A percentile compares a stretch with the other conserved stretches of the same genome.
Conservation (phyloP, 495 filamentous ascomycete genomes). For the Hypoxylon subgilvum region DNA sequence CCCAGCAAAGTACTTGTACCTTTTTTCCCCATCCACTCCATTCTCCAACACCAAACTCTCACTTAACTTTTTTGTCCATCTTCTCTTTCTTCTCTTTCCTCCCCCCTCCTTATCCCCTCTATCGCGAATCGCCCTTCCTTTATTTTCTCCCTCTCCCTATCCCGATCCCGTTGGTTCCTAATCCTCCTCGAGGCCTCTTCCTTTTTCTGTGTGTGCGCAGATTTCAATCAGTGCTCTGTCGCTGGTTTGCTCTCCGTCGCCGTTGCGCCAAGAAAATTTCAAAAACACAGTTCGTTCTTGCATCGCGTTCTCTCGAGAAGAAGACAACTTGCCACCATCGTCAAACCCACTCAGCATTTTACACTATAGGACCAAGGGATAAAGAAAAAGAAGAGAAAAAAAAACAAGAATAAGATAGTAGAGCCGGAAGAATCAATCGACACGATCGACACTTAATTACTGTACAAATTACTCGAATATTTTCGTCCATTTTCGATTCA, state of each 20-base stretch:
- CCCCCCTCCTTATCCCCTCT: constrained; percentile 39
- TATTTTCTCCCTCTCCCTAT: constrained; percentile 43
- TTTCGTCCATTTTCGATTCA: constrained; percentile 35
- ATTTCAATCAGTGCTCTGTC: constrained; percentile 39
- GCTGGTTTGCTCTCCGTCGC: constrained; percentile 43
- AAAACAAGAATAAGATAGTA: constrained; percentile 23
- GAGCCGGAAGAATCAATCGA: constrained; percentile 27
- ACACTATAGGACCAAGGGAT: constrained; percentile 19
- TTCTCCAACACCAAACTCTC: constrained; percentile 30
- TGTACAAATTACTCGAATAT: constrained; percentile 38
- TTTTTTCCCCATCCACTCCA: constrained; percentile 42
- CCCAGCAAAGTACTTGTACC: constrained; percentile 38
- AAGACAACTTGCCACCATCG: constrained; percentile 35
- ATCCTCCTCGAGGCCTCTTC: constrained; percentile 47
- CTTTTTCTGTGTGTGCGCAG: constrained; percentile 45
- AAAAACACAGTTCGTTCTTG: constrained; percentile 25
- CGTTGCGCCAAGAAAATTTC: constrained; percentile 34
- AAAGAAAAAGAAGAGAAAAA: constrained; percentile 22
- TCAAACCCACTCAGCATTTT: constrained; percentile 18
- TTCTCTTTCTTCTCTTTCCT: constrained; percentile 46
- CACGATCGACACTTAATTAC: constrained; percentile 21
- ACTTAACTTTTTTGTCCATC: constrained; percentile 42
- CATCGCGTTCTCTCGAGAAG: constrained; percentile 36
- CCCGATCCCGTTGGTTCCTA: constrained; percentile 49
- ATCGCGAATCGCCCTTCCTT: constrained; percentile 51